Conservation (phyloP, 257 asterid genomes). For the Forsythia suspensa region DNA sequence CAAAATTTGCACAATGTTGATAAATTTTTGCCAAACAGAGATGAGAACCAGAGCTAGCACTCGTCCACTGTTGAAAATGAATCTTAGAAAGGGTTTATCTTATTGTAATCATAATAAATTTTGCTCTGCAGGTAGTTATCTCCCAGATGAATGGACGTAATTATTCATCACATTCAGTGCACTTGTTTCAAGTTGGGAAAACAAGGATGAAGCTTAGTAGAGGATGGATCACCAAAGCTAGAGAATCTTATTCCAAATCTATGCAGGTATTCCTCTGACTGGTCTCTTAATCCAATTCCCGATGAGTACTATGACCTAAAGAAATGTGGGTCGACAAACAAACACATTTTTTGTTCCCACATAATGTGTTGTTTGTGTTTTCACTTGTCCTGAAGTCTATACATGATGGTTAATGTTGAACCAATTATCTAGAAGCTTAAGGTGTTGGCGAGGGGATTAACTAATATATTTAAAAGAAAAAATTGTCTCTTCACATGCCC, state of each 20-base stretch:
- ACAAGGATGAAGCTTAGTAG: conserved; percentile 81
- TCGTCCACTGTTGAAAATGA: not conserved
- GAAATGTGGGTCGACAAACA: not conserved
- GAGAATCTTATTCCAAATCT: conserved; percentile 79
- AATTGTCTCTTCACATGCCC: too few species aligned
- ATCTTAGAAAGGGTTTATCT: not conserved
- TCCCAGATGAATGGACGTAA: conserved; percentile 95
- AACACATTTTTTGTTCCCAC: not conserved
- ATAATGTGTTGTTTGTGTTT: not conserved
- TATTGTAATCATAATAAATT: not conserved
- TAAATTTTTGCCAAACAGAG: not conserved
- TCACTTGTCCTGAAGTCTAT: not conserved
- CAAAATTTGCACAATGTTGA: not conserved
- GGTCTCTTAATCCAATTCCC: not conserved
- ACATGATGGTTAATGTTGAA: not conserved
- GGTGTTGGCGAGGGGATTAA: not conserved
- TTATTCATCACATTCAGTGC: conserved; percentile 80
- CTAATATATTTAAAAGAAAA: too few species aligned
- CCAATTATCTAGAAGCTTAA: not conserved
- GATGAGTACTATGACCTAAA: not conserved
- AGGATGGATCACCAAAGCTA: conserved; percentile 99
- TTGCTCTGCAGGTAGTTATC: conserved; percentile 65
- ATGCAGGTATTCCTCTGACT: conserved; percentile 66
- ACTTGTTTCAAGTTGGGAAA: conserved; percentile 83
- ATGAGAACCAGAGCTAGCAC: not conserved